Percentiles rank a stretch among this genome's conserved stretches.
phyloP scores from a whole-genome alignment of 176 grass and related monocot species.

The Musa beccarii region DNA sequence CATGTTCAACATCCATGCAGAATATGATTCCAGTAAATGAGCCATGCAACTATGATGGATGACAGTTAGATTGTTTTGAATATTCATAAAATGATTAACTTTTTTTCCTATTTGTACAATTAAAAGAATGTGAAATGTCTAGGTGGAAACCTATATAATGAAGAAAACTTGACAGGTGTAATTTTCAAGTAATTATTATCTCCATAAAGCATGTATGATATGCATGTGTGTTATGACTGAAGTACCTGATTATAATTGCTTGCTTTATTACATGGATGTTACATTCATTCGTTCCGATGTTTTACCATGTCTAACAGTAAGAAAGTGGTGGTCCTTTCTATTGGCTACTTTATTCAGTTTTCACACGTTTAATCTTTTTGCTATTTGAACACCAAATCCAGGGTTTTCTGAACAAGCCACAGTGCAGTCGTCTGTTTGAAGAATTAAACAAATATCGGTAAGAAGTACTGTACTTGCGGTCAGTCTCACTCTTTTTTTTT shows the following conservation, averaged over 20 bases:
- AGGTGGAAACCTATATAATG: too few species aligned
- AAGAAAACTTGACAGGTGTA: too few species aligned
- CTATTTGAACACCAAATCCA: slow-evolving; percentile 35
- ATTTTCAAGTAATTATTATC: too few species aligned
- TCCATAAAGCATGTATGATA: too few species aligned
- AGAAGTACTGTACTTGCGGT: neutral
- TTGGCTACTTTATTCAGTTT: neutral
- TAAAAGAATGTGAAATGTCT: too few species aligned
- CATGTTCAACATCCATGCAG: neutral
- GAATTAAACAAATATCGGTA: slow-evolving; percentile 92
- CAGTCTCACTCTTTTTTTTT: neutral
- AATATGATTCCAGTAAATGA: slow-evolving; percentile 5
- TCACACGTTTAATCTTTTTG: slow-evolving; percentile 22
- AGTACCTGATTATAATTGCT: too few species aligned
- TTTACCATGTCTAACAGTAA: neutral
- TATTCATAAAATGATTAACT: too few species aligned
- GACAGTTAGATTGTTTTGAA: too few species aligned
- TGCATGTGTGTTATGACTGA: too few species aligned
- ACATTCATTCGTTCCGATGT: neutral
- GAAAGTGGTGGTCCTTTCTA: neutral
- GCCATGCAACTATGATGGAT: too few species aligned
- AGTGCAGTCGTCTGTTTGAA: slow-evolving; percentile 72
- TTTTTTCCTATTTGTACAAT: too few species aligned
- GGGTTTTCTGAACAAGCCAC: slow-evolving; percentile 70
- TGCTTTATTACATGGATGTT: too few species aligned